These are phyloP conservation scores for Sequoiadendron giganteum DNA, from an alignment of 75 land plant genomes.

Conservation along the genomic window DNA sequence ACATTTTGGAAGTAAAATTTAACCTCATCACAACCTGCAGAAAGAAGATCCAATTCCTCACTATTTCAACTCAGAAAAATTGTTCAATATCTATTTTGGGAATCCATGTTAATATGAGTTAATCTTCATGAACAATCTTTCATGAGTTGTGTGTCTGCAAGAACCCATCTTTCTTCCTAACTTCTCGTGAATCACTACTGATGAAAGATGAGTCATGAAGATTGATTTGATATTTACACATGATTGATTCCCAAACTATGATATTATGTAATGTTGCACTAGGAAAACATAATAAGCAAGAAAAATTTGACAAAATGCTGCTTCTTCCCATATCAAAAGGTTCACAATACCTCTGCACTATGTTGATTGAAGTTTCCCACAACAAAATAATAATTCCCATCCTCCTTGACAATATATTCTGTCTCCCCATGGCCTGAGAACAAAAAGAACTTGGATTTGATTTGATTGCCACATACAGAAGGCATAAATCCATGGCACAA, in stretches of 20 bases:
- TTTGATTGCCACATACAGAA: neutral
- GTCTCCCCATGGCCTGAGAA: conserved; percentile 12
- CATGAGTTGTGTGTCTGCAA: no score
- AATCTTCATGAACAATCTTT: no score
- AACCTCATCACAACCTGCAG: conserved; percentile 17
- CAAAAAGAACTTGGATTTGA: neutral
- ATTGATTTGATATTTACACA: neutral
- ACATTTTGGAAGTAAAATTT: conserved; percentile 36
- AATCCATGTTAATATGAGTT: neutral
- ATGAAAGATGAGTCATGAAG: neutral
- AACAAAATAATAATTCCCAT: conserved; percentile 30
- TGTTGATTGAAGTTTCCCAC: conserved; percentile 24
- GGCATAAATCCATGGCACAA: neutral
- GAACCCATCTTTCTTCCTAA: no score
- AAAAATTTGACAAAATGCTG: neutral
- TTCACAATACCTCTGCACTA: conserved; percentile 12
- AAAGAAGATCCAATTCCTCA: neutral
- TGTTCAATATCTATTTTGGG: no score
- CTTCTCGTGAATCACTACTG: no score
- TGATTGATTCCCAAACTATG: neutral
- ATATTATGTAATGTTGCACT: neutral
- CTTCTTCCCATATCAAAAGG: neutral
- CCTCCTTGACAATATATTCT: conserved; percentile 29
- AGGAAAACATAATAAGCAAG: neutral
- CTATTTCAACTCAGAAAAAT: neutral